Base-by-base conservation (phyloP, 2,329 filamentous ascomycete species). In the Aspergillus puulaauensis region DNA sequence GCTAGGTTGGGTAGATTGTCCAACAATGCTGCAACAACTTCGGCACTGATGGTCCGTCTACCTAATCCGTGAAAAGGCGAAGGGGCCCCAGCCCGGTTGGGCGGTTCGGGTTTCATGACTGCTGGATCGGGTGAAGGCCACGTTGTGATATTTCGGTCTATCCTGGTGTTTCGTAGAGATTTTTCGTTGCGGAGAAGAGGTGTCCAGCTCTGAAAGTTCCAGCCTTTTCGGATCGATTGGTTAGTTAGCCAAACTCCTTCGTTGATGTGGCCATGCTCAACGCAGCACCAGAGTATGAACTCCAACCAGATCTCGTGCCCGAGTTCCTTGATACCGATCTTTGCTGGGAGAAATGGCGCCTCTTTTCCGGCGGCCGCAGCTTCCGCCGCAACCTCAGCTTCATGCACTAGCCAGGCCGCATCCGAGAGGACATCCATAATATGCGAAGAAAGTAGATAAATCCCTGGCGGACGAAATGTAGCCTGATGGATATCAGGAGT, bases 1-100 rank as follows among this genome's bases (percentile, higher is more conserved):
- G 80, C 67, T 12, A 68, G 65, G 58, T 79, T 82, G 41, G 81
- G 66, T 14, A 85, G 67, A 15, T 79, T 81, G 63, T 85, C 82
- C 31, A 85, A 72, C 41, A 85, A 77, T 6, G 82, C 80, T 52
- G 79, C 74, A 24, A 86, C 77, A 11, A 87, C 78, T 69, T 88
- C 85, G 43, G 77, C 76, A 64, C 83, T 86, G 64, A 88, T 79
- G 0, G 82, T 85, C 50, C 75, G 70, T 43, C 61, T 59, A 2
- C 74, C 77, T 35, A 79, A 71, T n/a, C 77, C 76, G 31, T 73
- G 67, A 58, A 78, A 76, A 3, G 71, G 63, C 6, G 64, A 41
- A 15, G 51, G 58, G n/a, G 50, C 54, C 15, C 59, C 57, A n/a
- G 52, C 61, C 17, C 61, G 63, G 40, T 61, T 66, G 47, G 52